Evolutionary conservation across 2,329 filamentous ascomycete genomes (phyloP).

Genomic region (Beauveria sp.): DNA sequence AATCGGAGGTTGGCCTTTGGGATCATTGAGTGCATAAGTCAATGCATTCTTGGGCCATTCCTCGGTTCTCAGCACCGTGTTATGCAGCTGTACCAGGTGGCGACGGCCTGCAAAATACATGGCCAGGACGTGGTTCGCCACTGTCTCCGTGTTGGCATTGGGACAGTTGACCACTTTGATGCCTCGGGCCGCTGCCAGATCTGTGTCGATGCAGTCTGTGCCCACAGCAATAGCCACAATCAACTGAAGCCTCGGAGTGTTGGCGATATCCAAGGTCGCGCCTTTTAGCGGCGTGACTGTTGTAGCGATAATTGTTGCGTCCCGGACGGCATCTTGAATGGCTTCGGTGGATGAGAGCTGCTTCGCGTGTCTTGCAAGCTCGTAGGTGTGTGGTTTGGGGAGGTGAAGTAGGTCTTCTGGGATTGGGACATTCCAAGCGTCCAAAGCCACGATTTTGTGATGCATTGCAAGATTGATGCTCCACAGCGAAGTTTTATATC

Average conservation of each 20-base stretch:
- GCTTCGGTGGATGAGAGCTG: not conserved
- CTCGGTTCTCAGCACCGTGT: not conserved
- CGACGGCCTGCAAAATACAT: constrained; percentile 49
- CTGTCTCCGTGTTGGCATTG: constrained; percentile 65
- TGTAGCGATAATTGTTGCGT: not conserved
- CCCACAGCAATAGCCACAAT: constrained; percentile 28
- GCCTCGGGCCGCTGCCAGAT: constrained; percentile 57
- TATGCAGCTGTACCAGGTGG: constrained; percentile 2
- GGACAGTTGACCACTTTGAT: constrained; percentile 70
- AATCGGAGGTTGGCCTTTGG: constrained; percentile 17
- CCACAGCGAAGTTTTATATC: not conserved
- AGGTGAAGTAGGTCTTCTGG: not conserved
- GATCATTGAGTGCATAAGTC: constrained; percentile 14
- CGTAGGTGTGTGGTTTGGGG: not conserved
- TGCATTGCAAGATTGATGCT: not conserved
- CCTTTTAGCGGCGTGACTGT: not conserved
- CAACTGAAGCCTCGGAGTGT: not conserved
- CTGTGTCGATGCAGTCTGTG: constrained; percentile 68
- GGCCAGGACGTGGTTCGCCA: constrained; percentile 64
- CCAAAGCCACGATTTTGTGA: constrained; percentile 4
- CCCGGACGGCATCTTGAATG: not conserved
- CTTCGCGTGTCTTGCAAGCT: not conserved
- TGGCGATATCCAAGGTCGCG: not conserved
- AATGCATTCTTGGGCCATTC: constrained; percentile 15
- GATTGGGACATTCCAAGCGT: constrained; percentile 4